Base-by-base conservation (phyloP, 2,329 filamentous ascomycete species). In the Clonostachys byssicola region DNA sequence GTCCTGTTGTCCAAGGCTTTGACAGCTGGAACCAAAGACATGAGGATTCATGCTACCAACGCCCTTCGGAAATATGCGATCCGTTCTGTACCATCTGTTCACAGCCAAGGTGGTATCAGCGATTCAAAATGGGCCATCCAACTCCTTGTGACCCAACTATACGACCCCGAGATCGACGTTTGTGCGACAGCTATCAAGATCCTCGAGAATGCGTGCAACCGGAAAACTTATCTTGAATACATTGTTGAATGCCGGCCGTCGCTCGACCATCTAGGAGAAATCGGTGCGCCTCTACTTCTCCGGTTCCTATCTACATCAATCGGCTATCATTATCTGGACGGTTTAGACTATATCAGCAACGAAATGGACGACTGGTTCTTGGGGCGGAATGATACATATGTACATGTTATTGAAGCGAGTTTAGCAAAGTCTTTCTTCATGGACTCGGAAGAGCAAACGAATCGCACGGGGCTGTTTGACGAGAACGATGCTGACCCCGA, bases 291-390 rank as follows among this genome's bases (percentile, higher is more conserved):
- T 2, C 74, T 99, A 18, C 78, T 99, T 5, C 74, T 99, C 45
- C 86, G 94, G 39, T 99, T 99, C 66, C 67, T 99, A 46, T 96
- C 92, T 1, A 97, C 92, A 1, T 96, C 92, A 3, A 92, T 96
- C 48, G 94, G 94, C 44, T 99, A 99, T 61, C 92, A 97, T 65
- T 99, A 99, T 65, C 77, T 99, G 6, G 91, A 97, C 61, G 94
- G 92, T 0, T 75, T 99, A 40, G 95, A 99, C 70, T 99, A 99
- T 63, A 99, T 99, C 65, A 96, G 92, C 51, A 94, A 95, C 62
- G 95, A 99, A 65, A 99, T 99, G 94, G 94, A 99, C 56, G 95
- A 99, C 68, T 99, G 94, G 94, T 99, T 97, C 61, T 76, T 99
- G 33, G 94, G 94, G 13, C 85, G 94, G 41, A 99, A 99, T 61